Percentiles rank a stretch among this genome's conserved stretches.
Conservation (phyloP, 1,284 basidiomycete genomes). For the Ceratobasidium theobromae region DNA sequence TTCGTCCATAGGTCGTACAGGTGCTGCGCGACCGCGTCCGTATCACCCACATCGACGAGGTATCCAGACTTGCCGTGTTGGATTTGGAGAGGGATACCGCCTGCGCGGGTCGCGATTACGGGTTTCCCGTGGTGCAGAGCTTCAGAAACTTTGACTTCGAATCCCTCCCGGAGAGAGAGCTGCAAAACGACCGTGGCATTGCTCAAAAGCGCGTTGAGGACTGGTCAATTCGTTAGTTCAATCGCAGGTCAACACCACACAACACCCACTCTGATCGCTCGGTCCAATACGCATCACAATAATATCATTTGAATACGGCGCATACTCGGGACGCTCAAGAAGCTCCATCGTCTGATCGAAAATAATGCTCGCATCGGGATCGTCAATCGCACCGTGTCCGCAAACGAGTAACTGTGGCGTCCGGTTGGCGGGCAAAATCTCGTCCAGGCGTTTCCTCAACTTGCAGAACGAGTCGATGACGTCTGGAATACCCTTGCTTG, state of each 20-base stretch:
- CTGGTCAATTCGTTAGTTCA: constrained; percentile 44
- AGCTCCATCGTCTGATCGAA: constrained; percentile 34
- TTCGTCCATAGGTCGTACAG: constrained; percentile 75
- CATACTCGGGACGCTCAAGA: constrained; percentile 32
- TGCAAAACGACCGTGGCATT: constrained; percentile 75
- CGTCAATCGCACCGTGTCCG: constrained; percentile 85
- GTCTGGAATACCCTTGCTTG: constrained; percentile 71
- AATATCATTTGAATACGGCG: constrained; percentile 45
- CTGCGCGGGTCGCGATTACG: constrained; percentile 75
- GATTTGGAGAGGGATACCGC: constrained; percentile 87
- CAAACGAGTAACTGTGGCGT: constrained; percentile 81
- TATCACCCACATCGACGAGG: constrained; percentile 72
- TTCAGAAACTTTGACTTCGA: constrained; percentile 91
- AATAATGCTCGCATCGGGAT: constrained; percentile 66
- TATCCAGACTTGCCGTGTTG: constrained; percentile 80
- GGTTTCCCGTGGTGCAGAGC: constrained; percentile 83
- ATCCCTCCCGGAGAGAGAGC: constrained; percentile 81
- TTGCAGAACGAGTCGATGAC: constrained; percentile 80
- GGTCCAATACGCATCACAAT: constrained; percentile 77
- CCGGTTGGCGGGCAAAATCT: constrained; percentile 51
- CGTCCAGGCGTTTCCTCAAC: constrained; percentile 65
- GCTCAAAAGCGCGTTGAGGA: constrained; percentile 74
- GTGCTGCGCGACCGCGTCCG: constrained; percentile 67
- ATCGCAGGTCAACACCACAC: background rate
- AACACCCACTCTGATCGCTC: constrained; percentile 69